These are phyloP conservation scores for Porcisia hertigi DNA, from an alignment of 208 protist genomes.

Conservation along the genomic window DNA sequence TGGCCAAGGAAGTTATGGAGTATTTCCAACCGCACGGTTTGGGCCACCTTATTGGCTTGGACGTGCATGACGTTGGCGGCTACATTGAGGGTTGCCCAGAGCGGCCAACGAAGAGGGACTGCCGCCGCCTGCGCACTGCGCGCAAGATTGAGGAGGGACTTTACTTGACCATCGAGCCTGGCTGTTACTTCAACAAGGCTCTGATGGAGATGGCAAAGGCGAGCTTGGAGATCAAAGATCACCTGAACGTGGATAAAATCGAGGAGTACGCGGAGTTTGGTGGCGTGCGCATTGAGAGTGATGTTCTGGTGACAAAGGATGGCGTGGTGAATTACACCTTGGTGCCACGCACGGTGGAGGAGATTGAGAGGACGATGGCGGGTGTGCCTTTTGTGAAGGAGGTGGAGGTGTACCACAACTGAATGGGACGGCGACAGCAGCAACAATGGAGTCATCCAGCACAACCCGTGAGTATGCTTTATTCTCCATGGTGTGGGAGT, in stretches of 20 bases:
- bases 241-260: constrained; percentile 90
- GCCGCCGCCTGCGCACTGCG: constrained; percentile 88
- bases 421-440: not conserved
- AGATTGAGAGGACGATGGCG: constrained; percentile 87
- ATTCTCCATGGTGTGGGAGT: not conserved
- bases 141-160: constrained; percentile 92
- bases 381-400: constrained; percentile 67
- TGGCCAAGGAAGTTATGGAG: constrained; percentile 90
- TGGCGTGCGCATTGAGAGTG: constrained; percentile 98
- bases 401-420: constrained; percentile 67
- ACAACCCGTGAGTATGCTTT: not conserved
- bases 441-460: not conserved
- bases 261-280: constrained; percentile 89
- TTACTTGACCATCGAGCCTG: constrained; percentile 97
- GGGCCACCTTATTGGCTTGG: constrained; percentile 95
- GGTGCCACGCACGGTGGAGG: constrained; percentile 84
- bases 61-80: constrained; percentile 98
- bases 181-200: constrained; percentile 90
- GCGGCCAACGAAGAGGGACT: constrained; percentile 72
- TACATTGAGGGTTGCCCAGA: constrained; percentile 81
- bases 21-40: constrained; percentile 98
- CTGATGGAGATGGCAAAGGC: constrained; percentile 83
- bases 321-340: constrained; percentile 86
- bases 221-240: constrained; percentile 63
- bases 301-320: constrained; percentile 94